Conservation (phyloP, 257 asterid genomes). For the Solanum medicagineum region DNA sequence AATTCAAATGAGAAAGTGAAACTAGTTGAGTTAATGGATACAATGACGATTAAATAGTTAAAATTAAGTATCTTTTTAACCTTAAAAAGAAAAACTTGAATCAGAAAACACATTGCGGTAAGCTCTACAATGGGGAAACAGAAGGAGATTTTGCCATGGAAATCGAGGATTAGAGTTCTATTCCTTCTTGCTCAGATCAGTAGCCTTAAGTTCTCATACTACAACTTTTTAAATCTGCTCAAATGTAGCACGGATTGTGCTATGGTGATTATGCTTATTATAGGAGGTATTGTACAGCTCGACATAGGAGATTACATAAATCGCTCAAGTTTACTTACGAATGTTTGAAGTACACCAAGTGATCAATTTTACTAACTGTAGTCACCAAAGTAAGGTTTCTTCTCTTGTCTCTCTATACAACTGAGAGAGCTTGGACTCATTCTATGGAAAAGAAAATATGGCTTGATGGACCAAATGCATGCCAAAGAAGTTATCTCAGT, state of each 20-base stretch:
- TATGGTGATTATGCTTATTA: conserved; percentile 84
- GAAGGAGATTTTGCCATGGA: conserved; percentile 54
- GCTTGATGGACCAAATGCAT: conserved; percentile 94
- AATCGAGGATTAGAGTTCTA: conserved; percentile 42
- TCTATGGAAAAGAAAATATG: conserved; percentile 98
- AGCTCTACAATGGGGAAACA: conserved; percentile 24
- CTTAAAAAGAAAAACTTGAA: background rate
- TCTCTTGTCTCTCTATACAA: conserved; percentile 68
- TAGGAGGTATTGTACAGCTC: conserved; percentile 92
- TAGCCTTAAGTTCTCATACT: conserved; percentile 74
- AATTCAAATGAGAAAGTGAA: background rate
- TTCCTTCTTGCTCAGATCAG: conserved; percentile 39
- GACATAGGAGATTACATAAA: conserved; percentile 81
- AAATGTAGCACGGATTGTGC: conserved; percentile 98
- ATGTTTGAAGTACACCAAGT: conserved; percentile 83
- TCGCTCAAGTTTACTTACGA: conserved; percentile 94
- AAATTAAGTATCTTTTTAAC: background rate
- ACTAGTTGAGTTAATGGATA: background rate
- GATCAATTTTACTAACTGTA: conserved; percentile 37
- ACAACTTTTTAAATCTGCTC: conserved; percentile 90
- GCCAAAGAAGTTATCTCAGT: conserved; percentile 78
- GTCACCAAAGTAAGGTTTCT: conserved; percentile 97
- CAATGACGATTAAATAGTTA: background rate
- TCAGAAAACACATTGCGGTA: background rate
- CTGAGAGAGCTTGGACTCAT: conserved; percentile 99